A percentile compares a stretch with the other conserved stretches of the same genome.
These are phyloP conservation scores for Myxozyma mucilagina DNA, from an alignment of 805 yeast genomes.

Conservation along the genomic window DNA sequence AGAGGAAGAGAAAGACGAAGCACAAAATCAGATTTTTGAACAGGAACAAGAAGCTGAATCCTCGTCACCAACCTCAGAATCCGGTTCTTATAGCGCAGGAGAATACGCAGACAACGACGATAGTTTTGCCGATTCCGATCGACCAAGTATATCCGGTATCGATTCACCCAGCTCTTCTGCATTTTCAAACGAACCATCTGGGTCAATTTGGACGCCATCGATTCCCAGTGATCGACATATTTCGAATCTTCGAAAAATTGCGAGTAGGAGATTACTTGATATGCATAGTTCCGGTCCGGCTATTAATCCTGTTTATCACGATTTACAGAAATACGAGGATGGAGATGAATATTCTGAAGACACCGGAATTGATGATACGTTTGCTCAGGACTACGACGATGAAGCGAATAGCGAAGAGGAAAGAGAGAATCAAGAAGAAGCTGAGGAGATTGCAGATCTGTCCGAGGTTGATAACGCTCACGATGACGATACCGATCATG, in stretches of 20 bases:
- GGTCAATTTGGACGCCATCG: conserved; percentile 17
- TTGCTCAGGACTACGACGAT: neutral
- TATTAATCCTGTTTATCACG: neutral
- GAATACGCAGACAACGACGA: conserved; percentile 7
- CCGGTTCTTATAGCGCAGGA: conserved; percentile 3
- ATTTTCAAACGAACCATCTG: neutral
- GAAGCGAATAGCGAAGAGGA: conserved; percentile 9
- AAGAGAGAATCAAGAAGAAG: conserved; percentile 3
- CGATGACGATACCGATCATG: neutral
- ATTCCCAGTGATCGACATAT: conserved; percentile 8
- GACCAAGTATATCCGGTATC: neutral
- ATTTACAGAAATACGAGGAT: neutral
- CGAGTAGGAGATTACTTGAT: neutral
- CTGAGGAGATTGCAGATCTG: conserved; percentile 13
- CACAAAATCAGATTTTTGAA: neutral
- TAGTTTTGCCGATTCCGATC: neutral
- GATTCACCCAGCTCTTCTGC: neutral
- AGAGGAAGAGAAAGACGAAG: conserved; percentile 16
- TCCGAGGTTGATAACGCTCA: neutral
- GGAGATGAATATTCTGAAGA: neutral
- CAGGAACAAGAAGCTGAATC: neutral
- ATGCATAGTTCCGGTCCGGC: neutral
- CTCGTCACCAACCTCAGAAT: conserved; percentile 7
- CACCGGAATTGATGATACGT: neutral
- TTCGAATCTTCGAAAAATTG: neutral